Conservation (phyloP, 768 basidiomycete species). For the Suillus decipiens region DNA sequence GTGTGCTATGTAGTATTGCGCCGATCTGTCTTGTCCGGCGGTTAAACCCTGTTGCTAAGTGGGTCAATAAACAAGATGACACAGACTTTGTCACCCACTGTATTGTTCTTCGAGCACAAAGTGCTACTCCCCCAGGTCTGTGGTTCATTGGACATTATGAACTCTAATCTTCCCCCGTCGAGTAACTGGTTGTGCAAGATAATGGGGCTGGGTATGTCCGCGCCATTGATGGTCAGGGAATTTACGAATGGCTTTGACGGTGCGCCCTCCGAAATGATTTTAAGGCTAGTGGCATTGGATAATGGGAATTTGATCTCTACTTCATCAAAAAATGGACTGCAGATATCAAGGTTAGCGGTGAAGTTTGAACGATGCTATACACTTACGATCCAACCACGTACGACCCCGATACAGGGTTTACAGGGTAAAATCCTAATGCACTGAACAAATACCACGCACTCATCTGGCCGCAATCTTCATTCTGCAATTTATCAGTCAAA, state of each 20-base stretch:
- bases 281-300: constrained; percentile 36
- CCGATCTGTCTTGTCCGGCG: background rate
- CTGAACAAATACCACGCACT: constrained; percentile 87
- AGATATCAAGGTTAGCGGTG: background rate
- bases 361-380: background rate
- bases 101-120: background rate
- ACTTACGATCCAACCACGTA: constrained; percentile 77
- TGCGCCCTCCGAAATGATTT: constrained; percentile 59
- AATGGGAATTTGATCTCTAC: constrained; percentile 58
- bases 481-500: constrained; percentile 41
- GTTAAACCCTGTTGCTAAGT: background rate
- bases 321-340: constrained; percentile 52
- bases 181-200: constrained; percentile 64
- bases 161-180: constrained; percentile 56
- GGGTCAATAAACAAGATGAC: background rate
- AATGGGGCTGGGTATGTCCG: constrained; percentile 42
- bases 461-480: constrained; percentile 92
- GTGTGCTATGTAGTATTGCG: background rate
- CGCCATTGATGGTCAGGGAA: constrained; percentile 58
- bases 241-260: constrained; percentile 60
- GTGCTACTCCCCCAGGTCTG: constrained; percentile 44
- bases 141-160: constrained; percentile 62
- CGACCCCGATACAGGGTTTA: constrained; percentile 75
- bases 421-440: constrained; percentile 82
- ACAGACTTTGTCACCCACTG: background rate